Evolutionary conservation across 371 early-diverging fungal genomes (phyloP), one percentile per base, ranked within the genome.

Genomic region (Apophysomyces trapeziformis): DNA sequence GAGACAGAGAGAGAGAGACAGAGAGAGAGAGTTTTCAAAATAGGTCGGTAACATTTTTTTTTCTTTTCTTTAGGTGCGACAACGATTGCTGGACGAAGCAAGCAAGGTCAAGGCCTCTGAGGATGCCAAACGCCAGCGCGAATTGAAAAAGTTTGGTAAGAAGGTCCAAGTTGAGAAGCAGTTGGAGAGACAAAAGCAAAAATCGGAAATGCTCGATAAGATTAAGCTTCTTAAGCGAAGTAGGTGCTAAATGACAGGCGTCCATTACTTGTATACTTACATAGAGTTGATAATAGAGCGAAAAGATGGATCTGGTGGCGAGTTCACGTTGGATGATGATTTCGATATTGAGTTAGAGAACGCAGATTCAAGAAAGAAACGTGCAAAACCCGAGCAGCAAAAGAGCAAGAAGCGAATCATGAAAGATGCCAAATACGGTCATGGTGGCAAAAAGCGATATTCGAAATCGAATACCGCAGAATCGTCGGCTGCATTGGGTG

Each of bases 121-220:
- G 68, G 89, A 92, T 57, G 95, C 95, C 58, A 89, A 90, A 66
- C 89, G 90, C 66, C 91, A 90, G 80, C 87, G 96, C 43, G 92
- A 93, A 44, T 74, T 92, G 64, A 95, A 94, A 83, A 98, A 97
- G 89, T 98, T 93, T 71, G 97, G 98, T 70, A 98, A 98, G 85
- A 93, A 97, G 84, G 94, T 97, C 5, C 97, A 98, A 80, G 84
- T 89, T 11, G 93, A 95, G 78, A 95, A 95, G 79, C 83, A 96
- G 91, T 73, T 86, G 92, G 61, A 81, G 57, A 74, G 82, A 67
- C 90, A 93, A 74, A 87, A 90, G 70, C 77, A 91, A 74, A 96
- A 97, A 85, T 84, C 89, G 57, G 86, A 92, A 38, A 90, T 87
- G 38, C 73, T 95, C 65, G 96, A 96, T 13, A 96, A 95, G 85